Evolutionary conservation across 257 asterid genomes (phyloP), one percentile per base, ranked within the genome.

Genomic region (Solanum bulbocastanum): DNA sequence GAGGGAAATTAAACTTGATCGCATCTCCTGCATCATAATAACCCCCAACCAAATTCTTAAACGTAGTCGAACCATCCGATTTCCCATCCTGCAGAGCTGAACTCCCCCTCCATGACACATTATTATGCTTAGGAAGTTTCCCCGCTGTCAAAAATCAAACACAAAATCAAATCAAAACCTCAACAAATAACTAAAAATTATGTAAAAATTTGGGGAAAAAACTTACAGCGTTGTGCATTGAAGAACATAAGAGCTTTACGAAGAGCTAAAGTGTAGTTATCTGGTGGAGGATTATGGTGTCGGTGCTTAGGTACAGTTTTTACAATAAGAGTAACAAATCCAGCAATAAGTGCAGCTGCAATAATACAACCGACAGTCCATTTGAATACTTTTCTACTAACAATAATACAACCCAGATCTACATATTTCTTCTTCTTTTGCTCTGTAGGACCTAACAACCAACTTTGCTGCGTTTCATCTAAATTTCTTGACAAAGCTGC

Each of bases 381-480:
- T 27, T 94, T 23, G 58, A 97, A 97, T 66, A 96, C 90, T 93
- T 97, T 95, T 88, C 98, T 86, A 91, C 99, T 95, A 9, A 97
- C 98, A 68, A 97, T 92, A 86, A 97, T 86, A 94, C 98, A 97
- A 4, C 99, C 99, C 56, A 97, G 98, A 95, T 97, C 99, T 78
- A 97, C 99, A 81, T 97, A 97, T 91, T 92, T 94, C 93, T 97
- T 97, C 98, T 97, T 97, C 96, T 97, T 97, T 94, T 94, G 96
- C 89, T 97, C 99, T 15, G 98, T 96, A 0, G 98, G 98, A 0
- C 99, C 98, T 46, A 96, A 92, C 39, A 97, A 91, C 99, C 99
- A 97, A 92, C 99, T 97, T 91, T 97, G 99, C 91, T 97, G 99
- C 58, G 99, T 97, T 93, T 97, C 99, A 49, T 96, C 99, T 36